Evolutionary conservation across 139 green algal species (phyloP).

Genomic region (Asterochloris erici): DNA sequence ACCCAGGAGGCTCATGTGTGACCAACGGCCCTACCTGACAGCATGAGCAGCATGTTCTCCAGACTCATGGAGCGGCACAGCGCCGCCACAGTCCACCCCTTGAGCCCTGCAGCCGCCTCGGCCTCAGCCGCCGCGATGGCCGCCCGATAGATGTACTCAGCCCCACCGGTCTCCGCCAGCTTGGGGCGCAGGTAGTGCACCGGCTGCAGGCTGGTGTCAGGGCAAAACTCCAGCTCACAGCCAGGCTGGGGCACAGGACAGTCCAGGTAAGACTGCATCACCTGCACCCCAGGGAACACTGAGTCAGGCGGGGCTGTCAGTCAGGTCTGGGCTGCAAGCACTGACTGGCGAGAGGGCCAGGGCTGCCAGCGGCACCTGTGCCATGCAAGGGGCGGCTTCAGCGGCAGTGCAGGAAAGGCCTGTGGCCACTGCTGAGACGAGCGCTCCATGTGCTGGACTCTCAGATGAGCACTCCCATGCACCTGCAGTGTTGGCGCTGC

Average conservation of each 20-base stretch:
- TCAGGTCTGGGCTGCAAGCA: neutral
- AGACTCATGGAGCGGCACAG: slow-evolving; percentile 76
- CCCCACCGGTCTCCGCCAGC: neutral
- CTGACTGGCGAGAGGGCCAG: neutral
- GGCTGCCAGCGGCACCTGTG: neutral
- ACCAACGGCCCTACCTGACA: slow-evolving; percentile 36
- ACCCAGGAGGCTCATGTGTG: too few species aligned
- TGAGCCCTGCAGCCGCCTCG: slow-evolving; percentile 29
- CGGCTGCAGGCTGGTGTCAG: slow-evolving; percentile 37
- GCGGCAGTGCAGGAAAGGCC: too few species aligned
- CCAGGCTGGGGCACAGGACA: slow-evolving; percentile 19
- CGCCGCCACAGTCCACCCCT: slow-evolving; percentile 62
- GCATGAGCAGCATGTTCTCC: slow-evolving; percentile 74
- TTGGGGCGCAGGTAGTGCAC: slow-evolving; percentile 32
- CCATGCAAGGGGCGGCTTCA: too few species aligned
- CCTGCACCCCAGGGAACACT: slow-evolving; percentile 5
- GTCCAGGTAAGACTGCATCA: slow-evolving; percentile 24
- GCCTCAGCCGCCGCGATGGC: slow-evolving; percentile 25
- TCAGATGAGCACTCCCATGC: too few species aligned
- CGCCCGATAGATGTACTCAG: slow-evolving; percentile 10
- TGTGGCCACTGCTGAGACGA: too few species aligned
- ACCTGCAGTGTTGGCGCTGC: too few species aligned
- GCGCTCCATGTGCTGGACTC: too few species aligned
- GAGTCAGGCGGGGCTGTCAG: too few species aligned
- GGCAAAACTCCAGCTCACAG: slow-evolving; percentile 39